A percentile compares a stretch with the other conserved stretches of the same genome.
Conservation (phyloP, 208 protist genomes). For the Trypanosomatidae sp. region DNA sequence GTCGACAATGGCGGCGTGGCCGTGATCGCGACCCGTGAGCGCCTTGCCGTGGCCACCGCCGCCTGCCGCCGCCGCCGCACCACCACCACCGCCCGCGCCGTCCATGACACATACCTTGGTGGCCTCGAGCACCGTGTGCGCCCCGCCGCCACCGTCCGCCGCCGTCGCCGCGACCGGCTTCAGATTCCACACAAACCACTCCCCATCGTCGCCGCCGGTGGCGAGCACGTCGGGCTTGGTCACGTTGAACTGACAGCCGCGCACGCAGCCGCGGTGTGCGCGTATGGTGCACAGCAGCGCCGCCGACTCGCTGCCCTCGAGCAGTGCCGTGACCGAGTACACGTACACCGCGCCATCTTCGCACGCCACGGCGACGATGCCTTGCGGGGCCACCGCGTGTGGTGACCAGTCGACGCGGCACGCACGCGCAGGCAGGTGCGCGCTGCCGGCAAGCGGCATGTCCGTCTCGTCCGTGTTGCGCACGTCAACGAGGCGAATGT, state of each 20-base stretch:
- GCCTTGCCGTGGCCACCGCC: too few species aligned
- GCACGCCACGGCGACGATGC: conserved; percentile 59
- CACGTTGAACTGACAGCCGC: conserved; percentile 90
- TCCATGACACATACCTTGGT: too few species aligned
- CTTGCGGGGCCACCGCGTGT: conserved; percentile 19
- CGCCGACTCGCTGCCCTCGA: conserved; percentile 12
- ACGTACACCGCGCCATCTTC: conserved; percentile 56
- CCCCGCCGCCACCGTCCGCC: conserved; percentile 23
- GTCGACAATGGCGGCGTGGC: conserved; percentile 28
- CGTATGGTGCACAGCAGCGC: conserved; percentile 65
- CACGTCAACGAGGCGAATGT: conserved; percentile 57
- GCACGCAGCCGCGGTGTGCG: conserved; percentile 74
- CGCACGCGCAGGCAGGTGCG: conserved; percentile 32
- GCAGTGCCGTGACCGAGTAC: conserved; percentile 33
- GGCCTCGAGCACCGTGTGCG: conserved; percentile 30
- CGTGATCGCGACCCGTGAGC: too few species aligned
- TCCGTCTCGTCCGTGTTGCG: conserved; percentile 53
- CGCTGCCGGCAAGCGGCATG: conserved; percentile 38
- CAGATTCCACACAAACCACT: conserved; percentile 88
- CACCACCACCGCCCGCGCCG: too few species aligned
- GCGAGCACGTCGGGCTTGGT: conserved; percentile 78
- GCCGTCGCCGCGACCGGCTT: conserved; percentile 18
- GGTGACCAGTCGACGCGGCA: conserved; percentile 70
- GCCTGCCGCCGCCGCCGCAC: too few species aligned
- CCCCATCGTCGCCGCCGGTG: conserved; percentile 44